Conservation (phyloP, 169 alveolate genomes). For the Cyclospora cayetanensis region DNA sequence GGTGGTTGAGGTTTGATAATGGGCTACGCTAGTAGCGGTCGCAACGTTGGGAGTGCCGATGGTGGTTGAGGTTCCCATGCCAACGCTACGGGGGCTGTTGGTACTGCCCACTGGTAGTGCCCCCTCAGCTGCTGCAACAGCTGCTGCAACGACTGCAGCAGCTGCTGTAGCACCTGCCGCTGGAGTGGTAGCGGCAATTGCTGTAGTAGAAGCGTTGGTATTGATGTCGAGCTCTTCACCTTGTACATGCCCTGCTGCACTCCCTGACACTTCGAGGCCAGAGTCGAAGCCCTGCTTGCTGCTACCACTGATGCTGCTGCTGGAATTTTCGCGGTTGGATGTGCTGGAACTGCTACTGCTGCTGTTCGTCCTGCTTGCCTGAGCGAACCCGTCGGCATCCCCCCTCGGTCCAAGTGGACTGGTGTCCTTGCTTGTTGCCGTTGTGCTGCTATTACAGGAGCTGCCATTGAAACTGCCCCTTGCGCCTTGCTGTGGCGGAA, state of each 20-base stretch:
- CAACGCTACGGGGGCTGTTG: not conserved
- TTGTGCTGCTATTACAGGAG: slow-evolving; percentile 54
- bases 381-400: not conserved
- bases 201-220: not conserved
- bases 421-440: slow-evolving; percentile 50
- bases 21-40: slow-evolving; percentile 23
- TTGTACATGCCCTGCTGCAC: not conserved
- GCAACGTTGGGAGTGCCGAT: too few relatives aligned
- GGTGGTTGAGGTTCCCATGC: not conserved
- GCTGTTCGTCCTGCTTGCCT: not conserved
- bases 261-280: not conserved
- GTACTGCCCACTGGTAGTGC: not conserved
- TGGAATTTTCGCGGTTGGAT: not conserved
- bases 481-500: not conserved
- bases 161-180: not conserved
- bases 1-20: slow-evolving; percentile 59
- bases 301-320: not conserved
- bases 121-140: slow-evolving; percentile 35
- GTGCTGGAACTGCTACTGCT: not conserved
- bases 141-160: slow-evolving; percentile 59
- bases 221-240: not conserved
- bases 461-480: not conserved
- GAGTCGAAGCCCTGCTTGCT: slow-evolving; percentile 31
- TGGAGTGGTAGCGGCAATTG: not conserved
- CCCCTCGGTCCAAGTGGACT: slow-evolving; percentile 41